Evolutionary conservation across 306 rosid genomes (phyloP).

Genomic region (Gastrolobium villosum): DNA sequence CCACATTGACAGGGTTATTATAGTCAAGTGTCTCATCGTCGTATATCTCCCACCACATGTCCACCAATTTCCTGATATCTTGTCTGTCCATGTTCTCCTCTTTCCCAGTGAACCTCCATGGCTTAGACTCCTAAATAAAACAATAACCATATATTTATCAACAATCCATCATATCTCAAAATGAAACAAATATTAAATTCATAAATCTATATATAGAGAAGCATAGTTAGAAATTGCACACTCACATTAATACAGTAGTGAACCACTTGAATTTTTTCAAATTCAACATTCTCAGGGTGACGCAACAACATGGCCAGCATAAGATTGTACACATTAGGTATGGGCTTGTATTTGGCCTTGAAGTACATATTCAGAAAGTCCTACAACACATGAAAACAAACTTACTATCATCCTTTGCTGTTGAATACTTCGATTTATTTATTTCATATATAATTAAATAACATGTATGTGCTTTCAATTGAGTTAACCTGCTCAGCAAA

Average conservation of each 20-base stretch:
- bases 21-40: constrained; percentile 74
- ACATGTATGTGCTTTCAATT: too few relatives aligned
- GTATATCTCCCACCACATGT: constrained; percentile 84
- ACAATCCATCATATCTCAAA: neutral
- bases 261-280: too few relatives aligned
- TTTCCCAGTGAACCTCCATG: constrained; percentile 87
- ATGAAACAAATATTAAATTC: neutral
- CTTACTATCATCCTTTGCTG: too few relatives aligned
- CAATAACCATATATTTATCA: neutral
- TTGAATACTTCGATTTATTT: too few relatives aligned
- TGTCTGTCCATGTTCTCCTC: constrained; percentile 86
- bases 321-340: too few relatives aligned
- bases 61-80: constrained; percentile 75
- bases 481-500: constrained; percentile 89
- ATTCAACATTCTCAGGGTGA: too few relatives aligned
- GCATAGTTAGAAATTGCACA: neutral
- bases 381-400: too few relatives aligned
- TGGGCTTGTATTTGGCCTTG: too few relatives aligned
- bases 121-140: constrained; percentile 76
- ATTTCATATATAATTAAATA: too few relatives aligned
- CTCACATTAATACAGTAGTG: constrained; percentile 64
- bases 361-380: too few relatives aligned
- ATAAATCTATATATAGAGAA: too few relatives aligned
- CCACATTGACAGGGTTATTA: neutral
- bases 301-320: too few relatives aligned